Evolutionary conservation across 192 early-diverging fungal genomes (phyloP).

Genomic region (Allomyces arbusculus): DNA sequence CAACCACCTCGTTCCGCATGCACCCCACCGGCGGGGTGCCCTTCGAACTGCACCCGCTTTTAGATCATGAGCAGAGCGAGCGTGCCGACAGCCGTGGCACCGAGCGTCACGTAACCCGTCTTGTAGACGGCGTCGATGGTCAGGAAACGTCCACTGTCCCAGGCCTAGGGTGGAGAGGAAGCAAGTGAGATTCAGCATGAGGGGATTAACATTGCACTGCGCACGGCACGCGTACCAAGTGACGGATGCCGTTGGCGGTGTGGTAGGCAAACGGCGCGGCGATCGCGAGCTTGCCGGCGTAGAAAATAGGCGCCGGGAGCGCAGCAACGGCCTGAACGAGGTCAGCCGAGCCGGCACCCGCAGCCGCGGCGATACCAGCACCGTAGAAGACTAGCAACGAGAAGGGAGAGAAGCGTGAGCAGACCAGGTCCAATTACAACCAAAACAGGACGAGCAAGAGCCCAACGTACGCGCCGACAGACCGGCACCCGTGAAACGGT

Average conservation of each 20-base stretch:
- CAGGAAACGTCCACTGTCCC: conserved; percentile 57
- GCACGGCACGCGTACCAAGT: too few relatives aligned
- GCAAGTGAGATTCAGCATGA: too few relatives aligned
- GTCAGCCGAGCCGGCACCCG: conserved; percentile 41
- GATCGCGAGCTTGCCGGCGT: conserved; percentile 50
- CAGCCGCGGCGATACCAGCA: conserved; percentile 33
- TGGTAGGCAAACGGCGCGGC: conserved; percentile 66
- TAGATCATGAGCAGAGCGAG: conserved; percentile 31
- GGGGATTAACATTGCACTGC: too few relatives aligned
- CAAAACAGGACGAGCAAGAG: neutral
- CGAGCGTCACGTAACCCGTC: conserved; percentile 59
- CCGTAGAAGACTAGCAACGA: conserved; percentile 19
- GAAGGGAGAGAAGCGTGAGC: neutral
- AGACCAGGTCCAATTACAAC: neutral
- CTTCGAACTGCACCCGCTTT: neutral
- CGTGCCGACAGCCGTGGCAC: conserved; percentile 32
- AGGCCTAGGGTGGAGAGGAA: too few relatives aligned
- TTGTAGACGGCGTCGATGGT: conserved; percentile 58
- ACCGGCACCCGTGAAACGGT: conserved; percentile 56
- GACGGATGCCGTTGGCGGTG: conserved; percentile 64
- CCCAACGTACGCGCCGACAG: conserved; percentile 38
- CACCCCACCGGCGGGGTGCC: too few relatives aligned
- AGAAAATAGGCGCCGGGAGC: conserved; percentile 38
- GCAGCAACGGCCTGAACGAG: conserved; percentile 42
- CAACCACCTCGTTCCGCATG: too few relatives aligned